Evolutionary conservation across 2,329 filamentous ascomycete species (phyloP).

Genomic region (Stemphylium lycopersici): DNA sequence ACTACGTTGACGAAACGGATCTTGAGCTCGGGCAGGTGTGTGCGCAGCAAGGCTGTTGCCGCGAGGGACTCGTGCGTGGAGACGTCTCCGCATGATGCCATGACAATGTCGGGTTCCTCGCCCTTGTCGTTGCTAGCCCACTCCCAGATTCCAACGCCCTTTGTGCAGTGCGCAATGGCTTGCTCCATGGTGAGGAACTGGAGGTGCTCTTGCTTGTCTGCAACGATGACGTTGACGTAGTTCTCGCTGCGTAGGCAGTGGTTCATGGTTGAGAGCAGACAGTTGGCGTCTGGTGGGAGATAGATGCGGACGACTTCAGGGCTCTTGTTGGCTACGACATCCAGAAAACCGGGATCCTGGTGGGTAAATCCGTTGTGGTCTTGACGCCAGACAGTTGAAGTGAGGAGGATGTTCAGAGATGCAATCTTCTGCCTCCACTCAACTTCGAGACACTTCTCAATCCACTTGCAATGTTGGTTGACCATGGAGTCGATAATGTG

Average conservation of each 20-base stretch:
- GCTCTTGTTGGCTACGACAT: conserved; percentile 79
- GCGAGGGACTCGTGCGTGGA: conserved; percentile 76
- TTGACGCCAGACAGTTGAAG: conserved; percentile 80
- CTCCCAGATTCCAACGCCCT: conserved; percentile 79
- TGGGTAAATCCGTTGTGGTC: conserved; percentile 86
- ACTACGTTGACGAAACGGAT: conserved; percentile 81
- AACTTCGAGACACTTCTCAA: conserved; percentile 80
- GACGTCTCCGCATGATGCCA: conserved; percentile 78
- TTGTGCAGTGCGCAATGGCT: conserved; percentile 76
- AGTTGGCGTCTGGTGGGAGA: conserved; percentile 80
- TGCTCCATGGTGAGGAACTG: conserved; percentile 77
- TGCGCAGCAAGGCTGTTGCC: conserved; percentile 74
- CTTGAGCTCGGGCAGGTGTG: conserved; percentile 73
- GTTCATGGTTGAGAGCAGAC: conserved; percentile 74
- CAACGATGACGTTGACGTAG: conserved; percentile 82
- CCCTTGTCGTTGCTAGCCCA: conserved; percentile 75
- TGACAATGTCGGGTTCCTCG: conserved; percentile 73
- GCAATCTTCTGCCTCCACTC: conserved; percentile 76
- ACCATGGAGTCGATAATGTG: conserved; percentile 87
- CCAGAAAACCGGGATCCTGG: conserved; percentile 78
- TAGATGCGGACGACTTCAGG: conserved; percentile 82
- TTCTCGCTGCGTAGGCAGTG: conserved; percentile 76
- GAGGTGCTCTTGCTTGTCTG: conserved; percentile 79
- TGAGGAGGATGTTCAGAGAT: conserved; percentile 80
- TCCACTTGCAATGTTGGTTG: conserved; percentile 85